A percentile compares a stretch with the other conserved stretches of the same genome.
phyloP scores from a whole-genome alignment of 768 basidiomycete species.

The Tricholoma saponaceum region DNA sequence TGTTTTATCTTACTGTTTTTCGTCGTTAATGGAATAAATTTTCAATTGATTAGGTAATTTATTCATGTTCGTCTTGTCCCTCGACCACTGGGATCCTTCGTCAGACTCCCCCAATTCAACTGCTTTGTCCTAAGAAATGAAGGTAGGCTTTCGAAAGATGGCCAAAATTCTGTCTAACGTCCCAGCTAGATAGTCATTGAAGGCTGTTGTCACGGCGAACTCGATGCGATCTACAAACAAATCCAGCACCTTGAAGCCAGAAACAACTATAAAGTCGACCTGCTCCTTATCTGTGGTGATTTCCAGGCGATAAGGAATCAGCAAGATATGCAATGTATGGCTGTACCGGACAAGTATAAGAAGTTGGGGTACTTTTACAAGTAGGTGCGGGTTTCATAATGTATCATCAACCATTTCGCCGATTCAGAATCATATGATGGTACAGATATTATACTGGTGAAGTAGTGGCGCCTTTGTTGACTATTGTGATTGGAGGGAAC shows the following conservation, averaged over 20 bases:
- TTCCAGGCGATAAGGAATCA: constrained; percentile 90
- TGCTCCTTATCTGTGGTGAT: constrained; percentile 93
- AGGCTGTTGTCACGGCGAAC: constrained; percentile 93
- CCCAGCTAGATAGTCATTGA: constrained; percentile 72
- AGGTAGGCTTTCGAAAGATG: not conserved
- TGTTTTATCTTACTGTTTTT: too few relatives aligned
- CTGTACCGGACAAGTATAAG: constrained; percentile 87
- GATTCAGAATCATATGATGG: not conserved
- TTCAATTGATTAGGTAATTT: not conserved
- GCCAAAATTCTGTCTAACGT: not conserved
- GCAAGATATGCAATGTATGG: constrained; percentile 84
- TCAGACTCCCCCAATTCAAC: not conserved
- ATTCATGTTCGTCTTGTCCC: not conserved
- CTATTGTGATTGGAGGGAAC: constrained; percentile 94
- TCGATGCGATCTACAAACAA: constrained; percentile 82
- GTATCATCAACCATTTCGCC: not conserved
- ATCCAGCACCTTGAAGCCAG: constrained; percentile 58
- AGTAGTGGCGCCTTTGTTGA: constrained; percentile 78
- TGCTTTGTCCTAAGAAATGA: not conserved
- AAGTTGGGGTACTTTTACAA: constrained; percentile 80
- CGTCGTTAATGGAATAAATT: not conserved
- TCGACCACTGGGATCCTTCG: not conserved
- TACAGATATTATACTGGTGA: constrained; percentile 84
- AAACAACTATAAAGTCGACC: constrained; percentile 68
- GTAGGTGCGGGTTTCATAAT: constrained; percentile 34